Evolutionary conservation across 306 rosid genomes (phyloP).

Genomic region (Begonia masoniana): DNA sequence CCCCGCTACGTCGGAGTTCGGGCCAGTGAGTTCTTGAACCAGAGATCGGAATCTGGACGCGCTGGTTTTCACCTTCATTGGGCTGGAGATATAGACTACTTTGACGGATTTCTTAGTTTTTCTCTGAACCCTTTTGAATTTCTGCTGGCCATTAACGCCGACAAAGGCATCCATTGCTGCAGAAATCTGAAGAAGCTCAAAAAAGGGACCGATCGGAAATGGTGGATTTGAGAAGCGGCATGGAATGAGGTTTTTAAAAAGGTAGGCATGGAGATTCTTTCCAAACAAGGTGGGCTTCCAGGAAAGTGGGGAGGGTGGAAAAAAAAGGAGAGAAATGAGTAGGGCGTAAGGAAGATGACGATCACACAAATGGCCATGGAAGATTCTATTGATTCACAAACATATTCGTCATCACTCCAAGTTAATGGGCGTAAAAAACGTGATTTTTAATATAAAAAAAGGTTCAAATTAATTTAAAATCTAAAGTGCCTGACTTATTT

Average conservation of each 20-base stretch:
- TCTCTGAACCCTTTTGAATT: conserved; percentile 21
- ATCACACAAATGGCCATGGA: no score
- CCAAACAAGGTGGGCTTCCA: conserved; percentile 20
- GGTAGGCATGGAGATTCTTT: conserved; percentile 11
- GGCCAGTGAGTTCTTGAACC: conserved; percentile 81
- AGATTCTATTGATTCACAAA: no score
- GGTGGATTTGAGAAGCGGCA: background rate
- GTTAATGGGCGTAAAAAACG: no score
- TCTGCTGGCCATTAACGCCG: conserved; percentile 21
- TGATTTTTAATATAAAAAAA: no score
- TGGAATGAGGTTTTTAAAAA: conserved; percentile 11
- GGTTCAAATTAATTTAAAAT: no score
- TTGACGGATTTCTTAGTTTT: conserved; percentile 34
- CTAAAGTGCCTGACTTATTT: no score
- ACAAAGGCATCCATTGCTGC: conserved; percentile 8
- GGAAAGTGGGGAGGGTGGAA: conserved; percentile 19
- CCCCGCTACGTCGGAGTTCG: conserved; percentile 54
- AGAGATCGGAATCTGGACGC: conserved; percentile 74
- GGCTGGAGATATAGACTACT: conserved; percentile 75
- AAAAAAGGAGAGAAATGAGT: background rate
- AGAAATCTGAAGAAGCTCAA: background rate
- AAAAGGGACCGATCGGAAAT: background rate
- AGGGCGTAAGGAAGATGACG: background rate
- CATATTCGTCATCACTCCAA: no score
- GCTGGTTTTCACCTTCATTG: conserved; percentile 67